These are phyloP conservation scores for Austroboletus olivaceoglutinosus DNA, from an alignment of 1,284 basidiomycete genomes.

Conservation along the genomic window DNA sequence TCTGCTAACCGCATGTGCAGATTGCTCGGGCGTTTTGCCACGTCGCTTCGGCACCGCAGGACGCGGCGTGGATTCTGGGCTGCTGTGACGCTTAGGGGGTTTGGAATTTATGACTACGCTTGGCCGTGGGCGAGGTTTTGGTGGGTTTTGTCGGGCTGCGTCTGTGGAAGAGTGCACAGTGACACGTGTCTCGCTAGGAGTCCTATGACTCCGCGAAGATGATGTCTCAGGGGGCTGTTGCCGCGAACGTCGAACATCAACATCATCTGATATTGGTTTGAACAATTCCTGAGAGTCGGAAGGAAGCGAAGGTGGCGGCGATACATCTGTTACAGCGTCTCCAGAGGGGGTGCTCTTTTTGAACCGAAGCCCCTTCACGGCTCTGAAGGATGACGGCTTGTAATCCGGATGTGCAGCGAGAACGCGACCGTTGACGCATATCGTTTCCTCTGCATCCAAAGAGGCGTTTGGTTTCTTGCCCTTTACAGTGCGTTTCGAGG, in stretches of 20 bases:
- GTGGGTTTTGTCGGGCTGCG: background rate
- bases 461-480: background rate
- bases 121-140: conserved; percentile 14
- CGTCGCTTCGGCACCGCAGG: conserved; percentile 2
- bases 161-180: too few species aligned
- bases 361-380: conserved; percentile 35
- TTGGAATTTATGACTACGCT: conserved; percentile 3
- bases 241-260: conserved; percentile 9
- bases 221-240: background rate
- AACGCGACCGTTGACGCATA: conserved; percentile 17
- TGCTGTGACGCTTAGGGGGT: conserved; percentile 4
- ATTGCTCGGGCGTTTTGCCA: conserved; percentile 8
- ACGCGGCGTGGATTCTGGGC: conserved; percentile 20
- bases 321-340: conserved; percentile 7
- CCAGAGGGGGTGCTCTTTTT: conserved; percentile 28
- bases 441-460: conserved; percentile 6
- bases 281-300: conserved; percentile 25
- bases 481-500: conserved; percentile 12
- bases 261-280: conserved; percentile 20
- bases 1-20: background rate
- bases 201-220: background rate
- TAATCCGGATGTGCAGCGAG: conserved; percentile 25
- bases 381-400: conserved; percentile 12
- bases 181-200: background rate
- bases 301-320: conserved; percentile 23